Conservation (phyloP, 2,329 filamentous ascomycete species). For the Pseudocercospora fijiensis region DNA sequence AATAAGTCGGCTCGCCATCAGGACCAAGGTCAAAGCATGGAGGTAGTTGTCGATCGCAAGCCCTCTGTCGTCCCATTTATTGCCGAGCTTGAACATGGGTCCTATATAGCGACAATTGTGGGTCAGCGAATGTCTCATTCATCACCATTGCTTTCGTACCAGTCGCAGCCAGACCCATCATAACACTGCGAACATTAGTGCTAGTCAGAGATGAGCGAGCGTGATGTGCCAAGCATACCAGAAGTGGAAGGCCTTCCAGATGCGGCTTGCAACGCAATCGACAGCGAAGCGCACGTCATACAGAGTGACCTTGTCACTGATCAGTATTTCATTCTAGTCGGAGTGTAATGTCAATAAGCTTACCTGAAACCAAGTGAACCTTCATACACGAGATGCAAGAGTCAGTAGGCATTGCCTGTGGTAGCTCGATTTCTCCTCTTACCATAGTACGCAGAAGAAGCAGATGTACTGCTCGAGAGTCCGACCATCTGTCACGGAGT, state of each 20-base stretch:
- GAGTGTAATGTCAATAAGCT: not conserved
- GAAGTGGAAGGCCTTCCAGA: slow-evolving; percentile 49
- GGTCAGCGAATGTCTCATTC: not conserved
- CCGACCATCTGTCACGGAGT: slow-evolving; percentile 55
- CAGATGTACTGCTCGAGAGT: slow-evolving; percentile 48
- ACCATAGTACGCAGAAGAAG: slow-evolving; percentile 61
- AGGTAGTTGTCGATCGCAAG: not conserved
- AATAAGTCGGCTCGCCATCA: not conserved
- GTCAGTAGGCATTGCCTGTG: not conserved
- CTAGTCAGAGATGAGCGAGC: not conserved
- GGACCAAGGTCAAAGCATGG: not conserved
- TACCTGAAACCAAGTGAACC: not conserved
- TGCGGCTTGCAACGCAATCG: slow-evolving; percentile 54
- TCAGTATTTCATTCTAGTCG: not conserved
- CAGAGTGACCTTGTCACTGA: not conserved
- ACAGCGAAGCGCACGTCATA: slow-evolving; percentile 62
- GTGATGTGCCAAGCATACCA: not conserved
- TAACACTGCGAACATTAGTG: not conserved
- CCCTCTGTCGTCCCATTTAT: not conserved
- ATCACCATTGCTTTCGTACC: not conserved
- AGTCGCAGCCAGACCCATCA: not conserved
- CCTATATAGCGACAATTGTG: not conserved
- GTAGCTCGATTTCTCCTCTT: slow-evolving; percentile 45
- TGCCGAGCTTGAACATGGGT: not conserved
- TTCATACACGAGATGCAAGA: not conserved